Base-by-base conservation (phyloP, 2,329 filamentous ascomycete genomes). In the Rachicladosporium sp. region DNA sequence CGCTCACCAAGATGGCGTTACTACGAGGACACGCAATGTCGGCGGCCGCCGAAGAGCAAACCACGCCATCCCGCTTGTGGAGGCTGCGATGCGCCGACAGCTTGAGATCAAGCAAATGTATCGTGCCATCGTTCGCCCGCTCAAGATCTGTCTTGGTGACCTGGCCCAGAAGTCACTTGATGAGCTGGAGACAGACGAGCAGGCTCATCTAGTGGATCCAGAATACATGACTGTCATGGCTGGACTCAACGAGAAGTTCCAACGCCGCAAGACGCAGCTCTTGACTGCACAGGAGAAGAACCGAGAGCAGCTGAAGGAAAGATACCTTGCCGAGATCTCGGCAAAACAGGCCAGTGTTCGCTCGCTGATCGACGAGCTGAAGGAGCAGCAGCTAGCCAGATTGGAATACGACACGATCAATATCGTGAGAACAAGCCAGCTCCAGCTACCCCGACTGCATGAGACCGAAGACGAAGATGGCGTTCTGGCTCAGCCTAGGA, bases 41-140 rank as follows among this genome's bases (percentile, higher is more conserved):
- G 48, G 50, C 30, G 66, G 65, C 41, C 58, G 67, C 44, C 58
- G 66, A 35, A 59, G 67, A 52, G 66, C 66, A 45, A 63, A 63
- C 38, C 65, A 70, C 59, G 50, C 63, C 38, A 60, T 65, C 48
- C 52, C 60, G 32, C 60, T 61, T 38, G 56, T 70, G 35, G 67
- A 70, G 50, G 59, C 62, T 10, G 60, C 65, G 41, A 55, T 70
- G 47, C 61, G 66, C 37, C 76, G 80, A 40, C 74, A 79, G 54
- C 69, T 79, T 48, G 72, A 80, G 49, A 66, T 84, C 50, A 80
- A 80, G 57, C 74, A 75, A 41, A 68, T 68, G 15, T 84, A 75
- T 58, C 69, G 74, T n/a, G 65, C 70, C 42, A 71, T 84, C 37
- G 70, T 75, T 43, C 71, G 74, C 49, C 67, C 72, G 27, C 60